These are phyloP conservation scores for Pythium aristosporum DNA, from an alignment of 352 stramenopile species.

Conservation along the genomic window DNA sequence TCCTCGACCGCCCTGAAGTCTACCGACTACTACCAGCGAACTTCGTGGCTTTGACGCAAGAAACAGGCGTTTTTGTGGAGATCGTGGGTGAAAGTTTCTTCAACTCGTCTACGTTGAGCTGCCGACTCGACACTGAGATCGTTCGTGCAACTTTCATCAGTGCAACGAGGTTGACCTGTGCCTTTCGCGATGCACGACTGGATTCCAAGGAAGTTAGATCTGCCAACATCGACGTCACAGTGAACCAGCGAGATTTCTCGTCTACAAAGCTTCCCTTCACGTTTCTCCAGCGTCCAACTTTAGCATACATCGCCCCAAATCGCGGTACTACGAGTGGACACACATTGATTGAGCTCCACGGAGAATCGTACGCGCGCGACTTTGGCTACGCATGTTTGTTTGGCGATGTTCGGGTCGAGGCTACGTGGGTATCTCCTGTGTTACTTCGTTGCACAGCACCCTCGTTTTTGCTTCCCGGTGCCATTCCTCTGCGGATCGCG, in stretches of 20 bases:
- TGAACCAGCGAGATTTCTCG: conserved; percentile 20
- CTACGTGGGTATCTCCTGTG: background rate
- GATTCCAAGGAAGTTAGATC: background rate
- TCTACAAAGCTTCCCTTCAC: background rate
- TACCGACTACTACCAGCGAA: conserved; percentile 8
- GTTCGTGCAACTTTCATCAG: conserved; percentile 14
- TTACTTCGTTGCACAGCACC: conserved; percentile 5
- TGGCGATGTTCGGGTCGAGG: background rate
- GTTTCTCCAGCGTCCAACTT: background rate
- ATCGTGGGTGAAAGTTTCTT: conserved; percentile 22
- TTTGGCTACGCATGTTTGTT: conserved; percentile 9
- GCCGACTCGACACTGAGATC: background rate
- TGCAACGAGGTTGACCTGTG: conserved; percentile 10
- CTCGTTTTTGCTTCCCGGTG: background rate
- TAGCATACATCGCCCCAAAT: background rate
- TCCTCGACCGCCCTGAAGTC: conserved; percentile 14
- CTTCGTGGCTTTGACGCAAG: background rate
- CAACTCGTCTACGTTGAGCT: conserved; percentile 13
- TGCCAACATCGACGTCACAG: conserved; percentile 9
- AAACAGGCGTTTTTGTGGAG: background rate
- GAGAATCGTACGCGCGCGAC: background rate
- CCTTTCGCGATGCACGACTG: conserved; percentile 1
- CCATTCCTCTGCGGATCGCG: background rate
- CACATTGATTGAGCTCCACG: conserved; percentile 9
- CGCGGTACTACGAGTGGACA: background rate